Percentiles rank a stretch among this genome's conserved stretches.
These are phyloP conservation scores for Ilex asprella DNA, from an alignment of 257 asterid species.

Conservation along the genomic window DNA sequence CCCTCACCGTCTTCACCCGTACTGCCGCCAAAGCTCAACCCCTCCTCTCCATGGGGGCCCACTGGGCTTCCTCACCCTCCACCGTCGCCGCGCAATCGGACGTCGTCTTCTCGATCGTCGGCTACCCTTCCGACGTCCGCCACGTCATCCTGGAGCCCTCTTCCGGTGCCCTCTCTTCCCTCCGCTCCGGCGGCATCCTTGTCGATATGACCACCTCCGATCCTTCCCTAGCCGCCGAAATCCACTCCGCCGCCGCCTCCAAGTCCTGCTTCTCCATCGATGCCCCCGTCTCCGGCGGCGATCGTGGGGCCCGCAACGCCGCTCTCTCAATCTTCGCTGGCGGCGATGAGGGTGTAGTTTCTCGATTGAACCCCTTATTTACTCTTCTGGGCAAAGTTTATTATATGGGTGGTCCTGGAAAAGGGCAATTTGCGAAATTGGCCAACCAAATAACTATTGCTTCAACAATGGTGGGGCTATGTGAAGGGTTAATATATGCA, in stretches of 20 bases:
- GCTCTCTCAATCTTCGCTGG: constrained; percentile 83
- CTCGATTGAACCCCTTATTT: constrained; percentile 50
- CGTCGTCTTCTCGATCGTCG: constrained; percentile 84
- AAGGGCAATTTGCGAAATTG: constrained; percentile 83
- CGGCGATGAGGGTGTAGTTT: constrained; percentile 51
- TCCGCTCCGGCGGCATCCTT: constrained; percentile 56
- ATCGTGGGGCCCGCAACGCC: constrained; percentile 76
- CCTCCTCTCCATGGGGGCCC: constrained; percentile 73
- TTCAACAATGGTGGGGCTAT: constrained; percentile 83
- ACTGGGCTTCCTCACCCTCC: constrained; percentile 75
- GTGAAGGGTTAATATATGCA: constrained; percentile 77
- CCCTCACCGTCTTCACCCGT: constrained; percentile 72
- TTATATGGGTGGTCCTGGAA: constrained; percentile 89
- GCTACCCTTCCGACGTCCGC: constrained; percentile 93
- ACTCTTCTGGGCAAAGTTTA: constrained; percentile 54
- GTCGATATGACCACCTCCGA: constrained; percentile 94
- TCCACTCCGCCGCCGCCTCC: constrained; percentile 52
- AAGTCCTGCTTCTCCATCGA: constrained; percentile 62
- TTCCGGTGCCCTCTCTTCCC: constrained; percentile 66
- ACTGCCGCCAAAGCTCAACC: constrained; percentile 76
- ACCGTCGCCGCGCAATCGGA: constrained; percentile 73
- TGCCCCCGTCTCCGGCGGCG: constrained; percentile 94
- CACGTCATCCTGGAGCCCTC: constrained; percentile 66
- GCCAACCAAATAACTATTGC: constrained; percentile 71
- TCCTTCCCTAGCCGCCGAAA: constrained; percentile 78